Evolutionary conservation across 768 basidiomycete species (phyloP), one percentile per base, ranked within the genome.

Genomic region (Lactarius hengduanensis): DNA sequence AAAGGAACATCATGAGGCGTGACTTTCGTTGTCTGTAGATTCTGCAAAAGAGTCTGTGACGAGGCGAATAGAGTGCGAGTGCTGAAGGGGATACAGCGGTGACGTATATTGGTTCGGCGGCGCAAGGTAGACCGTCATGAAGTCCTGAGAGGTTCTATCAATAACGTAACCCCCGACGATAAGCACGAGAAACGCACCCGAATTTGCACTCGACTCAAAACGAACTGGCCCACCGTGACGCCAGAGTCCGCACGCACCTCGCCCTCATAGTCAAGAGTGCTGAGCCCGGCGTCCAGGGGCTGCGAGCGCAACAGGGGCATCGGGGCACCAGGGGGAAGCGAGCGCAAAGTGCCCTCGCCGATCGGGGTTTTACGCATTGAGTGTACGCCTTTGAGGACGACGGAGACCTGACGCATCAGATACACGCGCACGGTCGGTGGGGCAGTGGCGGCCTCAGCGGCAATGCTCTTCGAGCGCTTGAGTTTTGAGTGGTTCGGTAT

Each of bases 231-330:
- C 53, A 77, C 76, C 0, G 73, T 74, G 53, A 81, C 73, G 50
- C 80, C 76, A n/a, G 77, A 71, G 15, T 73, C 69, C 54, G 78
- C 76, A 34, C 71, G 72, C 16, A 88, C 67, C 63, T 83, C 80
- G 15, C 87, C 88, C 67, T 84, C 84, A 82, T 87, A 90, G 69
- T 89, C 86, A 2, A 89, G 75, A 67, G 81, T 77, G 40, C 79
- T 79, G 11, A 47, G 36, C 57, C 78, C 75, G 28, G 71, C 69
- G 54, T 73, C 75, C 11, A 71, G 70, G 11, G 59, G 28, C 13
- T 15, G 63, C 67, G 63, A 38, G 18, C 68, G 65, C 36, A 69
- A 66, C 65, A 69, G 72, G 69, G 62, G 72, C 62, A 28, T 22
- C 53, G 68, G 75, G 63, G 55, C 59, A 20, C 74, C 72, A 16